Conservation (phyloP, 2,329 filamentous ascomycete genomes). For the Mycosphaerelloides madeirae region DNA sequence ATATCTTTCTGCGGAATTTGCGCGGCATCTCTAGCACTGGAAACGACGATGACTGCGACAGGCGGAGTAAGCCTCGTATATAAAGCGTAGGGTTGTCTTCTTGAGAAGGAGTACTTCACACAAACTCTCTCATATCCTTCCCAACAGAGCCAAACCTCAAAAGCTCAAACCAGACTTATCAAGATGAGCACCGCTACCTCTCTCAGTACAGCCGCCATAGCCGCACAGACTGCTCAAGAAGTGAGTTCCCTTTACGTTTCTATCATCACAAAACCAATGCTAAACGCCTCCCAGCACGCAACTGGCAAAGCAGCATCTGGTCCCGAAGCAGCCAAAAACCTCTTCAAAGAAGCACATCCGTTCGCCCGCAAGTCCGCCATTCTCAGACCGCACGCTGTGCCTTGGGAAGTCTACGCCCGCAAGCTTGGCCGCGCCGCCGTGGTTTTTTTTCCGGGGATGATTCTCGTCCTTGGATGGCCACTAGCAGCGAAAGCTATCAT, state of each 20-base stretch:
- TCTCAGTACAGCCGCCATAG: background rate
- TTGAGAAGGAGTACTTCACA: background rate
- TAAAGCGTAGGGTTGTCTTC: background rate
- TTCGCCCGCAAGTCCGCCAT: conserved; percentile 4
- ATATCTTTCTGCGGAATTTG: background rate
- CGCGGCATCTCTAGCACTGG: background rate
- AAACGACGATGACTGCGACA: background rate
- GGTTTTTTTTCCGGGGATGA: conserved; percentile 7
- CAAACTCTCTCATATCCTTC: background rate
- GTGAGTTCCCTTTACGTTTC: background rate
- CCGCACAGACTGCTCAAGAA: background rate
- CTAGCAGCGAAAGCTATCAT: conserved; percentile 9
- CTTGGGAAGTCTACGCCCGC: conserved; percentile 11
- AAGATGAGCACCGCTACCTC: conserved; percentile 1
- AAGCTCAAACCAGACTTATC: background rate
- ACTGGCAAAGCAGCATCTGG: background rate
- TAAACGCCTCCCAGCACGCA: conserved; percentile 3
- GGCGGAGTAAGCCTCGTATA: background rate
- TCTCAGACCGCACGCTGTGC: conserved; percentile 11
- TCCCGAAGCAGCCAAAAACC: too few relatives aligned
- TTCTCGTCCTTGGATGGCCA: conserved; percentile 13
- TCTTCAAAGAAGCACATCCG: conserved; percentile 14
- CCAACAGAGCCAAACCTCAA: background rate
- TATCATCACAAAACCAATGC: background rate
- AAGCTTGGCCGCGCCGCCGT: conserved; percentile 7